phyloP scores from a whole-genome alignment of 257 asterid genomes.

The Cordia subcordata region DNA sequence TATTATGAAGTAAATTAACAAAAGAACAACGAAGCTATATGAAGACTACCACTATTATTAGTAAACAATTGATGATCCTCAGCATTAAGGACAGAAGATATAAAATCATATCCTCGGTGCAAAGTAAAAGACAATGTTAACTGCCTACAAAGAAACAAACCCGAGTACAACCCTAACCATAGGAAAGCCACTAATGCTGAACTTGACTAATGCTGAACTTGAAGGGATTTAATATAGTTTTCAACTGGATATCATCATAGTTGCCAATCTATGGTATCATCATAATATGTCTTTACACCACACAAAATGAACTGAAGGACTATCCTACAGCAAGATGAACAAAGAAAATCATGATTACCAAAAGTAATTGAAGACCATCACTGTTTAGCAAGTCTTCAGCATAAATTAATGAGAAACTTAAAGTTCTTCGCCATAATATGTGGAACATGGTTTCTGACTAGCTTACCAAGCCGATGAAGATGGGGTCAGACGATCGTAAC shows the following conservation, averaged over 20 bases:
- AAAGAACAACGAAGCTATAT: too few species aligned
- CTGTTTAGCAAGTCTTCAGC: too few species aligned
- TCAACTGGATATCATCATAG: too few species aligned
- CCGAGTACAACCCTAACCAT: too few species aligned
- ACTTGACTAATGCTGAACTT: too few species aligned
- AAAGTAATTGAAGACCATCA: neutral
- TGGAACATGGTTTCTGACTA: neutral
- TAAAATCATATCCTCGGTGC: neutral
- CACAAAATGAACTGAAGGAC: neutral
- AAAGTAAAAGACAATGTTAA: neutral
- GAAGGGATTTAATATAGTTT: too few species aligned
- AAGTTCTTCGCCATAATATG: neutral
- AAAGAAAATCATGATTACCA: neutral
- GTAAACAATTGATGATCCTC: neutral
- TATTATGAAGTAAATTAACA: neutral
- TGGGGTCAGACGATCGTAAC: slow-evolving; percentile 86
- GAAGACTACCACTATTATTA: neutral
- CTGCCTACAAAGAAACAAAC: too few species aligned
- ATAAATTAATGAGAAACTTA: neutral
- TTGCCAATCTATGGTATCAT: too few species aligned
- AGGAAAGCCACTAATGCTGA: too few species aligned
- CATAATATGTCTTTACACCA: neutral
- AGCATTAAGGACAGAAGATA: neutral
- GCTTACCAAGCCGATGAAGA: slow-evolving; percentile 66
- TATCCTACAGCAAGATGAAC: neutral